A percentile compares a stretch with the other conserved stretches of the same genome.
These are phyloP conservation scores for Kwoniella dejecticola DNA, from an alignment of 768 basidiomycete genomes.

Conservation along the genomic window DNA sequence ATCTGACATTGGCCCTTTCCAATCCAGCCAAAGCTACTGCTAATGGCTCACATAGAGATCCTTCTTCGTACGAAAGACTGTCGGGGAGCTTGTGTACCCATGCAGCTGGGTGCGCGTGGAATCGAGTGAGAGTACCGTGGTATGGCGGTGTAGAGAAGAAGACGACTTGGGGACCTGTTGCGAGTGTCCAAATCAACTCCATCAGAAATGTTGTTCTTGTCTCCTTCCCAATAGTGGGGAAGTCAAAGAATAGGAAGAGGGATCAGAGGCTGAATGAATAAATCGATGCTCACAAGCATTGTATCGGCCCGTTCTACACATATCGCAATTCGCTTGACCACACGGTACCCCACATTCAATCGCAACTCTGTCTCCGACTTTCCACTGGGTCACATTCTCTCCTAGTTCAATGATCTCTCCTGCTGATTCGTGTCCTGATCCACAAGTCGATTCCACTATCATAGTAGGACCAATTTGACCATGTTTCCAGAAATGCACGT, in stretches of 20 bases:
- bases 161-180: slow-evolving; percentile 53
- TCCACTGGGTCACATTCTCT: slow-evolving; percentile 51
- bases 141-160: slow-evolving; percentile 58
- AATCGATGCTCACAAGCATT: slow-evolving; percentile 55
- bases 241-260: background rate
- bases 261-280: too few relatives aligned
- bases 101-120: slow-evolving; percentile 50
- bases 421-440: slow-evolving; percentile 55
- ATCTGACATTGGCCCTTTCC: slow-evolving; percentile 53
- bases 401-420: slow-evolving; percentile 56
- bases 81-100: slow-evolving; percentile 58
- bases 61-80: slow-evolving; percentile 57
- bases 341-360: slow-evolving; percentile 54
- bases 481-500: slow-evolving; percentile 57
- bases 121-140: slow-evolving; percentile 56
- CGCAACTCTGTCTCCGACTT: slow-evolving; percentile 56
- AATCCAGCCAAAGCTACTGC: slow-evolving; percentile 58
- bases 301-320: slow-evolving; percentile 56
- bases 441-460: slow-evolving; percentile 54
- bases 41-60: slow-evolving; percentile 57
- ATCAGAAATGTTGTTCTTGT: too few relatives aligned
- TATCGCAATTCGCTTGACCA: slow-evolving; percentile 53
- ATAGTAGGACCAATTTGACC: slow-evolving; percentile 55
- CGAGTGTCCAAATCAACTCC: background rate
- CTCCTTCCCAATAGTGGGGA: background rate